Conservation (phyloP, 2,329 filamentous ascomycete species). For the Arthrobotrys sphaeroides region DNA sequence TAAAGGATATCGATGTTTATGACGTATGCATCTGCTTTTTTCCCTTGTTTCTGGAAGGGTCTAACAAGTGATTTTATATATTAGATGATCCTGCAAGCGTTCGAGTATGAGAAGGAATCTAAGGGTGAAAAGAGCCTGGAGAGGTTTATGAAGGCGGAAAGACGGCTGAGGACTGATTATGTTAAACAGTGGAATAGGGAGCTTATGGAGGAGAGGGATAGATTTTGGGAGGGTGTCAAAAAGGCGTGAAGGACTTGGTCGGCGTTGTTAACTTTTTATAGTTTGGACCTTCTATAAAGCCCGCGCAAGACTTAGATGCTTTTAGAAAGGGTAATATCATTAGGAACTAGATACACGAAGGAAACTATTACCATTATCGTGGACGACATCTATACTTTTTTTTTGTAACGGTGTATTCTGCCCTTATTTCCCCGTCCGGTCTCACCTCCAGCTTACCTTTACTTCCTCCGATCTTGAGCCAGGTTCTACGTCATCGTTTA, state of each 20-base stretch:
- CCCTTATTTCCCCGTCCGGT: background rate
- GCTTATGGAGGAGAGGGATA: slow-evolving; percentile 28
- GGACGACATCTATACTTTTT: background rate
- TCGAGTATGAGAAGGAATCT: slow-evolving; percentile 46
- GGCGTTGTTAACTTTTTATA: background rate
- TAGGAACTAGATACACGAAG: slow-evolving; percentile 6
- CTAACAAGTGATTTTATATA: background rate
- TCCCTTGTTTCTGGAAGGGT: background rate
- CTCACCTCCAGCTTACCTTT: background rate
- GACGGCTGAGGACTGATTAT: slow-evolving; percentile 23
- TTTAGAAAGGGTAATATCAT: background rate
- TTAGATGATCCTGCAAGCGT: slow-evolving; percentile 44
- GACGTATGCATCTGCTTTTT: background rate
- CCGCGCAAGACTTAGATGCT: too few species aligned
- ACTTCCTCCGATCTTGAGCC: background rate
- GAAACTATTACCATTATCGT: background rate
- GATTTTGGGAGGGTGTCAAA: slow-evolving; percentile 22
- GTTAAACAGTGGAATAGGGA: slow-evolving; percentile 44
- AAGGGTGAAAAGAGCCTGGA: slow-evolving; percentile 27
- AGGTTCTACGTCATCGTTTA: background rate
- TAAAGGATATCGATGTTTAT: slow-evolving; percentile 50
- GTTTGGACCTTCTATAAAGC: too few species aligned
- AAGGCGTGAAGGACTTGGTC: background rate
- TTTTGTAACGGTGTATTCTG: background rate
- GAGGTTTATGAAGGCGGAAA: slow-evolving; percentile 34